These are phyloP conservation scores for Funneliformis caledonium DNA, from an alignment of 371 early-diverging fungal species.

Conservation along the genomic window DNA sequence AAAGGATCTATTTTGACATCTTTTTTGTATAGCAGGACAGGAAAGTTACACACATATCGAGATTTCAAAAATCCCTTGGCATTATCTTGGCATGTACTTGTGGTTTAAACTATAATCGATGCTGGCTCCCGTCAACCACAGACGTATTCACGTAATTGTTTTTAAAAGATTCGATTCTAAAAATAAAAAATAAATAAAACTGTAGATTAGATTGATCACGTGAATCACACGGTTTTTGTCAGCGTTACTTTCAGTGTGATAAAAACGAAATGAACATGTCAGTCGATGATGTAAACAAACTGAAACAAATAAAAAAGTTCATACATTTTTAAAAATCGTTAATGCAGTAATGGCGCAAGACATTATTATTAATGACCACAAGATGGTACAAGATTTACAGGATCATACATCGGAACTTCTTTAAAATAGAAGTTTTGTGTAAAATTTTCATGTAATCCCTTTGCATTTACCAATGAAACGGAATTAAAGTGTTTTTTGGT, in stretches of 20 bases:
- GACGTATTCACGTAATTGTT: no score
- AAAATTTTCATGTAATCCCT: no score
- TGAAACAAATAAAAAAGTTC: no score
- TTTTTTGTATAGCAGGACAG: no score
- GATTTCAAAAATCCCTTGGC: not conserved
- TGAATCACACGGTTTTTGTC: not conserved
- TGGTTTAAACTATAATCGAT: not conserved
- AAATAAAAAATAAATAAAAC: no score
- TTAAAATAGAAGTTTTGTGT: not conserved
- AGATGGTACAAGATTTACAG: not conserved
- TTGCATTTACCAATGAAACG: not conserved
- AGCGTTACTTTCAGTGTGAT: not conserved
- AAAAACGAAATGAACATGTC: not conserved
- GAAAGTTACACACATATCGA: not conserved
- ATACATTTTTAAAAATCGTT: no score
- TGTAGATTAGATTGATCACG: not conserved
- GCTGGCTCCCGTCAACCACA: not conserved
- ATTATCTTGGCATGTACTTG: not conserved
- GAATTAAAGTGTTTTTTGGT: not conserved
- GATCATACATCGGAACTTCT: not conserved
- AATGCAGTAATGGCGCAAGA: not conserved
- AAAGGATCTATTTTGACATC: no score
- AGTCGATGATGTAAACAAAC: no score
- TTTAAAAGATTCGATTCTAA: no score
- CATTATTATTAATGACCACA: not conserved